Base-by-base conservation (phyloP, 2,329 filamentous ascomycete genomes). In the Pseudocercospora musae region DNA sequence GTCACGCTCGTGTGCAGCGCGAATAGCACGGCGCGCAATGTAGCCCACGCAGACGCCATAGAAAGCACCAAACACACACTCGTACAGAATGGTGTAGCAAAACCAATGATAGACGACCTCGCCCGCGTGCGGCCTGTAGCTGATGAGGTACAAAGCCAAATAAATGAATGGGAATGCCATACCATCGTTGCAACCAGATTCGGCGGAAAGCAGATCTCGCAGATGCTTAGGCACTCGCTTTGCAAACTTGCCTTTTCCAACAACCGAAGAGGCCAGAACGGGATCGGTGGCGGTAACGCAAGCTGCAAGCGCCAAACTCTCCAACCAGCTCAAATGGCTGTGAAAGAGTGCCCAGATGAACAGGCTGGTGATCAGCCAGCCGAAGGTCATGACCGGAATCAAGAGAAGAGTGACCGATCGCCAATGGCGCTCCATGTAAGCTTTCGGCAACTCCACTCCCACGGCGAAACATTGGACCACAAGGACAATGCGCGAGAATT, bases 111-210 rank as follows among this genome's bases (percentile, higher is more conserved):
- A 89, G 15, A 88, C 85, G 46, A 96, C 90, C 58, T 90, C 77
- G 52, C 79, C 78, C 4, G 89, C 86, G 69, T 89, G 77, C 27
- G 86, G 87, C 66, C 89, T 82, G 75, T 94, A 96, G 68, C 89
- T 87, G 68, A 98, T 91, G 52, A 98, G 85, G 77, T 97, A 98
- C 29, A 97, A 81, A 0, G 91, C 89, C 29, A 99, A 83, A 75
- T 99, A 99, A 71, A 99, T 86, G 76, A 99, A 99, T 0, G 95
- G 95, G 74, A 99, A 99, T 1, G 95, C 95, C 95, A 99, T 99
- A 78, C 95, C 95, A 76, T 99, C 95, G 83, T 99, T 99, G 80
- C 95, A 99, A 29, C 95, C 95, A 7, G 95, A 99, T 78, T 99
- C 95, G 60, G 93, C 93, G 4, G 95, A 99, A 11, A 99, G 82